Evolutionary conservation across 225 moss, liverwort and hornwort genomes (phyloP), one percentile per base, ranked within the genome.

Genomic region (Pseudisothecium myosuroides): DNA sequence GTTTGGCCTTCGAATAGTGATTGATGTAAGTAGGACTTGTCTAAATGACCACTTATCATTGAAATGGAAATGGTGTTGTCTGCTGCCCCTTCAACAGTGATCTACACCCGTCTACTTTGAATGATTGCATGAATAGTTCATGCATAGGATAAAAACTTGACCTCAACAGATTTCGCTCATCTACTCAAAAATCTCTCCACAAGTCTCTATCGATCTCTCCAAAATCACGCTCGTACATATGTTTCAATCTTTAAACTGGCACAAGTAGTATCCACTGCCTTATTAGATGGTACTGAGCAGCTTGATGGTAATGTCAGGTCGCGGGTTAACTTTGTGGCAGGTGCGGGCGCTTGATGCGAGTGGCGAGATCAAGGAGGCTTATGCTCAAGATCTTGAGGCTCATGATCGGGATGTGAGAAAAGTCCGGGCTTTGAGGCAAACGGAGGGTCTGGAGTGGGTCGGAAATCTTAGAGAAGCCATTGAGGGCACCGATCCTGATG

Each of bases 301-400:
- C 63, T 55, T 86, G 85, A 83, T 79, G 80, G 83, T 89, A 66
- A 80, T 88, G 54, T 67, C 90, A 94, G 92, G 94, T 87, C 10
- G 37, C 61, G 88, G 91, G 65, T 74, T 76, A 52, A 87, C 88
- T 17, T n/a, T 92, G 64, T 94, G 94, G 94, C 90, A 91, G 73
- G 76, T 94, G 43, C 90, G 91, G 47, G 23, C 45, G 43, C 66
- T 88, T 21, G 94, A 93, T 82, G 32, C 28, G 66, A 90, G 82
- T 89, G 83, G 94, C 56, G 89, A 86, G 69, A 88, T 94, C 80
- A 77, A 82, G 56, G 76, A 85, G 29, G 37, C 82, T 31, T 79
- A 90, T 83, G 17, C 81, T 54, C 47, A 56, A 85, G 92, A 93
- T 65, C 17, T 92, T 32, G 71, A 92, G 88, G 72, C 82, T 23